phyloP scores from a whole-genome alignment of 768 basidiomycete species.

The Cyclocybe cylindracea region DNA sequence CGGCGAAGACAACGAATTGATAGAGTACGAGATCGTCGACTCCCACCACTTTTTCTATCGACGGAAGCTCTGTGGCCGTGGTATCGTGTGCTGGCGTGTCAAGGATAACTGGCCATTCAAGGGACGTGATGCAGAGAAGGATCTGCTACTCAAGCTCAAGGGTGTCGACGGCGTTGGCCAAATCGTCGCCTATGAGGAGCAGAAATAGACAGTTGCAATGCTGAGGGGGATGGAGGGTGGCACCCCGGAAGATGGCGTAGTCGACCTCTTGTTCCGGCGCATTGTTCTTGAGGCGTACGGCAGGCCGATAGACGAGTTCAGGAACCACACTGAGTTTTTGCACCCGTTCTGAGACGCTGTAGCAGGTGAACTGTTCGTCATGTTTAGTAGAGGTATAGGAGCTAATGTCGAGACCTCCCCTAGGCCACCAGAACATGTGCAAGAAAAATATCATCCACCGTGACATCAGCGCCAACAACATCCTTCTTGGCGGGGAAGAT shows the following conservation, averaged over 20 bases:
- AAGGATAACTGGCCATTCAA: constrained; percentile 23
- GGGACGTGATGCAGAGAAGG: constrained; percentile 5
- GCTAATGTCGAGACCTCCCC: background rate
- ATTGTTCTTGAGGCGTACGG: constrained; percentile 15
- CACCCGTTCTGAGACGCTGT: constrained; percentile 17
- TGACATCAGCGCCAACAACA: constrained; percentile 25
- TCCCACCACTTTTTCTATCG: constrained; percentile 5
- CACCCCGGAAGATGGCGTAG: background rate
- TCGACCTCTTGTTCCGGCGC: constrained; percentile 10
- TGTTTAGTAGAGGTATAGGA: background rate
- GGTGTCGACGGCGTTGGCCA: constrained; percentile 18
- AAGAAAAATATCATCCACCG: constrained; percentile 22
- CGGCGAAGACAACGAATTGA: background rate
- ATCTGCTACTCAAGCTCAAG: constrained; percentile 7
- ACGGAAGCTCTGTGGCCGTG: constrained; percentile 16
- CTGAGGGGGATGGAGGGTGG: background rate
- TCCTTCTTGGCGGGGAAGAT: constrained; percentile 13
- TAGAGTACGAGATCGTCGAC: background rate
- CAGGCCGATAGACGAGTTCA: constrained; percentile 10
- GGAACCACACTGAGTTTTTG: constrained; percentile 7
- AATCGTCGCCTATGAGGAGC: constrained; percentile 10
- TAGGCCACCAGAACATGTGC: constrained; percentile 18
- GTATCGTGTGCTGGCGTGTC: constrained; percentile 21
- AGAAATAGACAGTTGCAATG: background rate
- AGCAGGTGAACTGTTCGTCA: constrained; percentile 7